These are phyloP conservation scores for Colletotrichum shisoi DNA, from an alignment of 2,329 filamentous ascomycete species.

Conservation along the genomic window DNA sequence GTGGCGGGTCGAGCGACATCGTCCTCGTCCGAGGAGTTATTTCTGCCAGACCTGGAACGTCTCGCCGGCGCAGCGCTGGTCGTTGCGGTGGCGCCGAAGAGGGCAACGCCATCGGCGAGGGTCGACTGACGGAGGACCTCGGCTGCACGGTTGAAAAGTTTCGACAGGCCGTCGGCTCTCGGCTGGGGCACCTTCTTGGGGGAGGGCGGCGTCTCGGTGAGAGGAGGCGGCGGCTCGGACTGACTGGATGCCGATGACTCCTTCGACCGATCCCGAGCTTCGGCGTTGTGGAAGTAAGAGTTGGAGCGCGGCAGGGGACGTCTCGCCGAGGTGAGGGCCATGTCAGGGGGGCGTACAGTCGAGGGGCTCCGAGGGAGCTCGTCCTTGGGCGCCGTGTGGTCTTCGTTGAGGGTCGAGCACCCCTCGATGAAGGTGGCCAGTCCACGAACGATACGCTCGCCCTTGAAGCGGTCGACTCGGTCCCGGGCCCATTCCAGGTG, in stretches of 20 bases:
- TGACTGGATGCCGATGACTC: conserved; percentile 19
- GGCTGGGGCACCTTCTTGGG: conserved; percentile 21
- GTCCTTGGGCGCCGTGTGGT: conserved; percentile 13
- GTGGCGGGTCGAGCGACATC: conserved; percentile 32
- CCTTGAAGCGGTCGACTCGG: conserved; percentile 61
- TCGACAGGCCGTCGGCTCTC: conserved; percentile 41
- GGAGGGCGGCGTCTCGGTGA: conserved; percentile 13
- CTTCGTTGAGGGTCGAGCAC: conserved; percentile 46
- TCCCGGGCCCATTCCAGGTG: conserved; percentile 66
- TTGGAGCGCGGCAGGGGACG: conserved; percentile 26
- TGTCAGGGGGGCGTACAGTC: conserved; percentile 27
- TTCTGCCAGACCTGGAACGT: conserved; percentile 23
- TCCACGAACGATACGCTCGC: conserved; percentile 62
- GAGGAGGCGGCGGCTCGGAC: background rate
- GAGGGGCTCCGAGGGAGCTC: conserved; percentile 22
- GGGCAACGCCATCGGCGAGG: conserved; percentile 46
- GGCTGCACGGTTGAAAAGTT: conserved; percentile 45
- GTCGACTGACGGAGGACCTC: conserved; percentile 46
- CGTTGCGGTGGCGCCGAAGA: conserved; percentile 46
- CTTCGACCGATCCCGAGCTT: background rate
- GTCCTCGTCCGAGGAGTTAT: conserved; percentile 38
- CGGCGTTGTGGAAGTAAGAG: conserved; percentile 23
- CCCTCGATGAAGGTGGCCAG: conserved; percentile 64
- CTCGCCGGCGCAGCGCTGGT: conserved; percentile 27
- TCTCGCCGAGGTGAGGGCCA: conserved; percentile 24